A percentile compares a stretch with the other conserved stretches of the same genome.
Evolutionary conservation across 2,329 filamentous ascomycete species (phyloP).

Genomic region (Calonectria pseudoreteaudii): DNA sequence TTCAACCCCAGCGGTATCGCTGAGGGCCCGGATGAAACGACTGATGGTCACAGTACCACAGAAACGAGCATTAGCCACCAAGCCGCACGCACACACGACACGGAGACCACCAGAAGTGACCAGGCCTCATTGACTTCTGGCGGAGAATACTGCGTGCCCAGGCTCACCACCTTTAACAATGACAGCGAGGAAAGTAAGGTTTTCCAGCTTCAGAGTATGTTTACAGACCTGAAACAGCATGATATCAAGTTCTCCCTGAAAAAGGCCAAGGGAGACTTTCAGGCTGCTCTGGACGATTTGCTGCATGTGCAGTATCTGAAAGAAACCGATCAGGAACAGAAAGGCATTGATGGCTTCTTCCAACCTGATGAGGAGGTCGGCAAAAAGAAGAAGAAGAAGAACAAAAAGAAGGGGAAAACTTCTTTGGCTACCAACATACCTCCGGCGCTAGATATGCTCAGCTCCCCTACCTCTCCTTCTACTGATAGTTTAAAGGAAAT

Average conservation of each 20-base stretch:
- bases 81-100: constrained; percentile 42
- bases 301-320: constrained; percentile 84
- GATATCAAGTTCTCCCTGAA: constrained; percentile 76
- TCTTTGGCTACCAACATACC: constrained; percentile 21
- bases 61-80: constrained; percentile 44
- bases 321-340: constrained; percentile 71
- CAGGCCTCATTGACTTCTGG: constrained; percentile 38
- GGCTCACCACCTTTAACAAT: constrained; percentile 50
- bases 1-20: constrained; percentile 84
- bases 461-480: constrained; percentile 24
- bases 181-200: constrained; percentile 72
- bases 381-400: constrained; percentile 52
- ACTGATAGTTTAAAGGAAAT: constrained; percentile 40
- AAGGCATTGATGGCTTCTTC: constrained; percentile 87
- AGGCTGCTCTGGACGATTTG: constrained; percentile 80
- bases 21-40: constrained; percentile 48
- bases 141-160: constrained; percentile 38
- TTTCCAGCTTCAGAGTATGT: constrained; percentile 74
- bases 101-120: constrained; percentile 46
- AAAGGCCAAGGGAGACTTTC: constrained; percentile 75
- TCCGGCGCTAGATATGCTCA: constrained; percentile 29
- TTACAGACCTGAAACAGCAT: constrained; percentile 74
- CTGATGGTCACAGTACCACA: constrained; percentile 38
- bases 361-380: constrained; percentile 61
- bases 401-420: constrained; percentile 47